Evolutionary conservation across 1,139 yeast species (phyloP), one percentile per base, ranked within the genome.

Genomic region (Groenewaldozyma auringiensis): DNA sequence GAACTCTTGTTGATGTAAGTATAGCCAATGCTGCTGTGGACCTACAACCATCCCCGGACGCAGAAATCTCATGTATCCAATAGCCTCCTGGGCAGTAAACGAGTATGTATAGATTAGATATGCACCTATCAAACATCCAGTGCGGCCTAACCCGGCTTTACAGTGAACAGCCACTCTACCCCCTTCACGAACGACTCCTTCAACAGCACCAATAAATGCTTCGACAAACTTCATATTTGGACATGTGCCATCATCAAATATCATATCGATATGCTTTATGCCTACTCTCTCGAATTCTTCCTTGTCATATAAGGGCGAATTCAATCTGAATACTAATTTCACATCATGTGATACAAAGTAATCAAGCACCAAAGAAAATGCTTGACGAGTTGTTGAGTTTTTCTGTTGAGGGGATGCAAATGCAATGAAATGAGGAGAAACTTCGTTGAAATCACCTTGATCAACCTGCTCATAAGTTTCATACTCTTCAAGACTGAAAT

Each of bases 1-100:
- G 65, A 92, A 92, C 56, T 88, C 96, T 63, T 88, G 83, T 65
- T 92, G 98, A 63, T 92, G 96, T 55, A 92, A 75, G 61, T 92
- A 94, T 46, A 92, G 72, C 98, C 98, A 92, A 67, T 92, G 98
- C 62, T 92, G 98, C 64, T 92, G 98, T 2, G 98, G 98, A 0
- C 98, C 98, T 33, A 92, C 98, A 14, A 92, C 97, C 98, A 92
- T 92, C 29, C 98, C 98, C 0, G 98, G 98, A 55, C 98, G 78
- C 53, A 92, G 74, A 78, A 92, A 85, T 63, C 98, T 76, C 94
- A 92, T 85, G 61, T 88, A 92, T 1, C 92, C 96, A 58, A 92
- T 92, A 65, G 95, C 94, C 65, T 92, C 98, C 60, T 79, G 85
- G 4, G 98, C 98, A 3, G 97, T 92, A 62, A 92, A 92, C 0